Base-by-base conservation (phyloP, 2,329 filamentous ascomycete genomes). In the Apiospora malaysiana region DNA sequence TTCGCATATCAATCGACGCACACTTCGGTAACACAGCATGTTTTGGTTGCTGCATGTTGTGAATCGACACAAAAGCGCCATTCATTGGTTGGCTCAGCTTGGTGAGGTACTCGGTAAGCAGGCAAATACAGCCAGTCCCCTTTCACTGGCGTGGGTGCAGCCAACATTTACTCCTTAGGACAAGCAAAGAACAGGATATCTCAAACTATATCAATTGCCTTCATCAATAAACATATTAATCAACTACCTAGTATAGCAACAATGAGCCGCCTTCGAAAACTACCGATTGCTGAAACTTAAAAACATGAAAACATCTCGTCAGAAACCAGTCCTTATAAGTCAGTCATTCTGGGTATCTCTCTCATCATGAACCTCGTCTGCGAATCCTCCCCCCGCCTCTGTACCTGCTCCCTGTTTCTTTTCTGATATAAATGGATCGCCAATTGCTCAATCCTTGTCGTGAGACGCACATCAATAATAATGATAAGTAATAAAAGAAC, bases 311-410 rank as follows among this genome's bases (percentile, higher is more conserved):
- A 49, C 5, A 63, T 23, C 32, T 37, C 32, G 21, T 47, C 18
- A 40, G 32, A 63, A 63, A 32, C 56, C 27, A 59, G 27, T 37
- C 51, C 27, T 37, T 37, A 32, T 32, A 56, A 46, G 18, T 46
- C 45, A 56, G 32, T 40, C 56, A 63, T 63, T 63, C 56, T 40
- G 56, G 56, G 56, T 63, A 63, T 63, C 56, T 63, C 32, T 32
- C 37, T 40, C 56, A 63, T 63, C 51, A 27, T 27, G 51, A 63
- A 40, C 9, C 56, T 37, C 56, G 32, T 63, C 27, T 23, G 21
- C 56, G 40, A 63, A n/a, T 16, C 45, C 45, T n/a, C 45, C 45
- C 14, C 56, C 27, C 32, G 32, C 42, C 2, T 42, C 40, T 42
- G 8, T 14, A 16, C 4, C 42, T 18, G 42, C 56, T 12, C 56